These are phyloP conservation scores for Raphanus hybrid DNA, from an alignment of 441 rosid species.

Conservation along the genomic window DNA sequence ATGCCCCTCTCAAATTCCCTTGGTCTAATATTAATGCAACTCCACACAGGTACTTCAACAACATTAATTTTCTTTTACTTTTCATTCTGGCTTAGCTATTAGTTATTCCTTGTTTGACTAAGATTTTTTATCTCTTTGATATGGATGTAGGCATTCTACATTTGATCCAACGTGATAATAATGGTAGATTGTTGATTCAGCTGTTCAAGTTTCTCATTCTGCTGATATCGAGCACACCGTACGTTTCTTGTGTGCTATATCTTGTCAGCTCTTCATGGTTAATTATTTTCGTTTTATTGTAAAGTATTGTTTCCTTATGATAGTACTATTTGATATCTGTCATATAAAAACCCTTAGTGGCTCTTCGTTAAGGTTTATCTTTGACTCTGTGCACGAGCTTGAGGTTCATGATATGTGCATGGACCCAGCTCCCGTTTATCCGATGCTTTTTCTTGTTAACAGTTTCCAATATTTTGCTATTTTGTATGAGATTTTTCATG, in stretches of 20 bases:
- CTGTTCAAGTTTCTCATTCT: slow-evolving; percentile 82
- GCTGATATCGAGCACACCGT: slow-evolving; percentile 92
- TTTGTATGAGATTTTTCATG: slow-evolving; percentile 28
- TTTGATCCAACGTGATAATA: slow-evolving; percentile 73
- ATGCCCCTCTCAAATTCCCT: slow-evolving; percentile 88
- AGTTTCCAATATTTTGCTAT: slow-evolving; percentile 9
- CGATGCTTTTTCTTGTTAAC: slow-evolving; percentile 12
- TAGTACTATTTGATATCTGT: not conserved
- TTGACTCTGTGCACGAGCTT: not conserved
- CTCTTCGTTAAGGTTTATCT: not conserved
- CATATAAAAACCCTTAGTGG: slow-evolving; percentile 10
- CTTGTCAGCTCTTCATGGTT: slow-evolving; percentile 21
- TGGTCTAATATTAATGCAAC: slow-evolving; percentile 87
- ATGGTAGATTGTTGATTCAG: slow-evolving; percentile 70
- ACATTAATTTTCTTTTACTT: slow-evolving; percentile 13
- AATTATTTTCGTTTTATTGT: slow-evolving; percentile 3
- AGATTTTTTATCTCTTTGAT: slow-evolving; percentile 24
- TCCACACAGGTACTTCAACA: slow-evolving; percentile 74
- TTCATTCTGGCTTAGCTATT: slow-evolving; percentile 17
- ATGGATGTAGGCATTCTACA: slow-evolving; percentile 67
- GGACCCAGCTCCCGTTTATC: slow-evolving; percentile 21
- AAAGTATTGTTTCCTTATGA: slow-evolving; percentile 15
- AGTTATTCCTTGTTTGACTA: slow-evolving; percentile 22
- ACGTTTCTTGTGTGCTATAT: slow-evolving; percentile 44
- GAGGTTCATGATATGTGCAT: slow-evolving; percentile 14